Conservation (phyloP, 257 asterid genomes). For the Paulownia fortunei region DNA sequence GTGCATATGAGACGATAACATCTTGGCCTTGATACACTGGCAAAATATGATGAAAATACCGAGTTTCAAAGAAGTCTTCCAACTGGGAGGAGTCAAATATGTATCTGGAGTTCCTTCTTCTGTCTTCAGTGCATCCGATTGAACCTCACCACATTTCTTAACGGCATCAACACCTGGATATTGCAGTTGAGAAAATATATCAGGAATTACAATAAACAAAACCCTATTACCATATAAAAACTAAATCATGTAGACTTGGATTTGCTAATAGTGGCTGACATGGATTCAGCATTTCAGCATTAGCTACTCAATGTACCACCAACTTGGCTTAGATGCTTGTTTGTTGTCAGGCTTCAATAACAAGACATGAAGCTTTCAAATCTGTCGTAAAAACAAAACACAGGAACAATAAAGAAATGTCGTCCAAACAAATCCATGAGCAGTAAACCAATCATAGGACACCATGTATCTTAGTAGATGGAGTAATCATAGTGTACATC, state of each 20-base stretch:
- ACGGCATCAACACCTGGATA: conserved; percentile 39
- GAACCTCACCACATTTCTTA: too few species aligned
- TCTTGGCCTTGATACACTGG: not conserved
- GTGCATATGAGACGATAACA: not conserved
- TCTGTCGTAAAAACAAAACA: not conserved
- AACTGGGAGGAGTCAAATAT: not conserved
- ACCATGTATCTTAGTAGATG: not conserved
- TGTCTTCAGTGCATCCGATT: not conserved
- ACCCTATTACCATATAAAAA: not conserved
- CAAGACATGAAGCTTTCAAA: conserved; percentile 1
- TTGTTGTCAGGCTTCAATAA: not conserved
- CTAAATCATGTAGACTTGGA: not conserved
- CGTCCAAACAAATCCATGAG: not conserved
- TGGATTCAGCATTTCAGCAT: not conserved
- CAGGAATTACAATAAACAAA: conserved; percentile 20
- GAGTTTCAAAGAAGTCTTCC: not conserved
- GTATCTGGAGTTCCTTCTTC: not conserved
- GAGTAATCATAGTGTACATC: conserved; percentile 21
- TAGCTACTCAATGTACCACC: too few species aligned
- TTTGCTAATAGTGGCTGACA: not conserved
- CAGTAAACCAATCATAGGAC: not conserved
- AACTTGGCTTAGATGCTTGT: not conserved
- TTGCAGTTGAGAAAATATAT: conserved; percentile 28
- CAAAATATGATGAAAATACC: not conserved
- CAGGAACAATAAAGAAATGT: not conserved